Base-by-base conservation (phyloP, 179 eudicot genomes). In the Monotropa hypopitys region DNA sequence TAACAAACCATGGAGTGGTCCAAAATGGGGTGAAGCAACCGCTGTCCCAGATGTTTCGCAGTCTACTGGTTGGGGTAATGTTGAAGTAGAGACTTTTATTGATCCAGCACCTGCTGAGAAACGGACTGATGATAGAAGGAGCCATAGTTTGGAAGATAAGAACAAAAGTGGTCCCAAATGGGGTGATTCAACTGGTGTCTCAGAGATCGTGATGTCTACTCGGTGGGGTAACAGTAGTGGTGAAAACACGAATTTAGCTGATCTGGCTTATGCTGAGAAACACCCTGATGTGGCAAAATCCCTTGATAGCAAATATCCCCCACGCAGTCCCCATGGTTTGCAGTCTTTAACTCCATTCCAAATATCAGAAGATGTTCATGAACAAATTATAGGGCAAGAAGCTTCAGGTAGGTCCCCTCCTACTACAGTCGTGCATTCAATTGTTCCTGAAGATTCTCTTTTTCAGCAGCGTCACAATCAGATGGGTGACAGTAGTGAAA, bases 381-480 rank as follows among this genome's bases (percentile, higher is more conserved):
- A 80, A 73, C 73, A 49, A 68, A 66, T 18, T 49, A 49, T 6
- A n/a, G 15, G 42, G 59, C 79, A 49, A 65, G 84, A 83, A 33
- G 69, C 62, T 76, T 75, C 72, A 59, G 88, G 81, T 23, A 81
- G 72, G 75, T 84, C 72, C 71, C 83, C 61, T 76, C 65, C 80
- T 72, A 38, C 78, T 42, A 80, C 72, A 56, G 70, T 76, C 26
- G 50, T 56, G 68, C 78, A 33, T 62, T 85, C 88, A 49, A 84
- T 71, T 35, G 71, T 83, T 35, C 73, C 79, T 66, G 84, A 62
- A 59, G 82, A 81, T 74, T 69, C 90, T 73, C 78, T 47, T 77
- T 33, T 77, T 45, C 83, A 66, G 76, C 85, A 78, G 73, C 80
- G 81, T 18, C 75, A 78, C 35, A 78, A 51, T 70, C 46, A 59